These are phyloP conservation scores for Claviceps sp. DNA, from an alignment of 2,329 filamentous ascomycete genomes.

Conservation along the genomic window DNA sequence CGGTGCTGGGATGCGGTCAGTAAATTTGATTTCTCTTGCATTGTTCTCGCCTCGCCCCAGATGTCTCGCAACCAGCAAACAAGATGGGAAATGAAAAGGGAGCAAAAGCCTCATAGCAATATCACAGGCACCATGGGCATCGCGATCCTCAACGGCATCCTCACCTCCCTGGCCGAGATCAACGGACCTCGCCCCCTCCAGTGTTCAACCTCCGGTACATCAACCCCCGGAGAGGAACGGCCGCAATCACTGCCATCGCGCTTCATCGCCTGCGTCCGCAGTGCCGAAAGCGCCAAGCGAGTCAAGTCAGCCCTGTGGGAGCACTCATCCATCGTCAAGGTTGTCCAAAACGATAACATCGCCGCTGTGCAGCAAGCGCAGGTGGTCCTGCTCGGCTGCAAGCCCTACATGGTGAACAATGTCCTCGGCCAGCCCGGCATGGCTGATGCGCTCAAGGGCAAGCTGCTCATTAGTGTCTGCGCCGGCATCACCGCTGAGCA, in stretches of 20 bases:
- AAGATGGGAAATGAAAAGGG: neutral
- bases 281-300: slow-evolving; percentile 52
- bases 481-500: slow-evolving; percentile 61
- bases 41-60: neutral
- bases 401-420: slow-evolving; percentile 59
- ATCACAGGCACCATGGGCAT: slow-evolving; percentile 66
- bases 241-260: slow-evolving; percentile 51
- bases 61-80: neutral
- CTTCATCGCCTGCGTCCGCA: slow-evolving; percentile 72
- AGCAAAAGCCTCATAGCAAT: neutral
- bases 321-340: slow-evolving; percentile 47
- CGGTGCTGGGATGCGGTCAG: slow-evolving; percentile 71
- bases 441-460: slow-evolving; percentile 58
- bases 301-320: slow-evolving; percentile 52
- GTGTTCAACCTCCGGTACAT: slow-evolving; percentile 26
- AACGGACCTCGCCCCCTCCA: slow-evolving; percentile 32
- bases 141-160: slow-evolving; percentile 69
- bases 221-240: slow-evolving; percentile 32
- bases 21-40: slow-evolving; percentile 8
- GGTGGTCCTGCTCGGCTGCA: slow-evolving; percentile 66
- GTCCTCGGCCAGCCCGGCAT: slow-evolving; percentile 58
- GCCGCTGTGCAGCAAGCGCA: slow-evolving; percentile 53
- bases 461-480: slow-evolving; percentile 69
- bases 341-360: slow-evolving; percentile 61
- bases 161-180: slow-evolving; percentile 50